Base-by-base conservation (phyloP, 257 asterid species). In the Mitragyna speciosa region DNA sequence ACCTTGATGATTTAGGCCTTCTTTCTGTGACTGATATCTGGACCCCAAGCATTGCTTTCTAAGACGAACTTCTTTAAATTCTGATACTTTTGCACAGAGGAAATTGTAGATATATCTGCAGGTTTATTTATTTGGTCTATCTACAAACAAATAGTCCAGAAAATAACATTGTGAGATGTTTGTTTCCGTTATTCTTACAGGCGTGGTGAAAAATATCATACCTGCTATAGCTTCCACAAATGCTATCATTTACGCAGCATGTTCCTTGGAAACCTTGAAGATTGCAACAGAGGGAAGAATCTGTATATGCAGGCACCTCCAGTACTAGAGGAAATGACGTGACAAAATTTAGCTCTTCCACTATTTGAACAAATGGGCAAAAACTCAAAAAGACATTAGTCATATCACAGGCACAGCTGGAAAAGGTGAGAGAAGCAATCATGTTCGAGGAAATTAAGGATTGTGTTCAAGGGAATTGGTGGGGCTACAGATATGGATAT, bases 181-280 rank as follows among this genome's bases (percentile, higher is more conserved):
- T 51, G 56, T 72, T 69, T 66, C 0, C 74, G 14, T 47, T 41
- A 17, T 52, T 24, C 66, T 87, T 70, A 48, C 91, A 96, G 97
- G 99, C 78, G 99, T 96, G 83, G 99, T 96, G 80, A 96, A 96
- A 89, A 96, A 94, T 86, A 96, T 96, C 31, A 94, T 96, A 85
- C 99, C 98, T 76, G 99, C 99, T 56, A 96, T 92, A 84, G 99
- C 98, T 80, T 96, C 99, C 54, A 94, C 98, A 45, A 96, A 94
- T 81, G 99, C 99, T 54, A 92, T 96, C 54, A 92, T 96, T 86
- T 96, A 98, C 56, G 97, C 97, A 78, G 94, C 97, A 31, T 96
- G 99, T 86, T 90, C 99, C 84, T 84, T 96, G 92, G 99, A 96
- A 82, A 89, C 99, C 87, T 87, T 96, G 92, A 96, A 96, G 89